Percentiles rank a stretch among this genome's conserved stretches.
These are phyloP conservation scores for Chaetoscypha palmicola DNA, from an alignment of 2,329 filamentous ascomycete genomes.

Conservation along the genomic window DNA sequence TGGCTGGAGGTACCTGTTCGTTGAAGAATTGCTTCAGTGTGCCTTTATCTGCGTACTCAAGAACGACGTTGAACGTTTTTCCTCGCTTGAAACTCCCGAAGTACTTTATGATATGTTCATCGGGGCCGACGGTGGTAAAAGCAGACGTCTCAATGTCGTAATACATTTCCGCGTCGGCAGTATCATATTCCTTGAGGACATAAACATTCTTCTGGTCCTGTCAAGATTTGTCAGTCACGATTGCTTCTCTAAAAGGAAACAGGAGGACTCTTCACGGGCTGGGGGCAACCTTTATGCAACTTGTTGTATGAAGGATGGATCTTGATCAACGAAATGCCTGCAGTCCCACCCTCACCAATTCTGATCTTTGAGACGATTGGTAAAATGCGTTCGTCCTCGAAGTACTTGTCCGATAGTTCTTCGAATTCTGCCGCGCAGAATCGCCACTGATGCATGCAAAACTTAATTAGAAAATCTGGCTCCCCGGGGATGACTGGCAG, in stretches of 20 bases:
- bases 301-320: conserved; percentile 15
- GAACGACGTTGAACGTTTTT: conserved; percentile 24
- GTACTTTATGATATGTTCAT: conserved; percentile 19
- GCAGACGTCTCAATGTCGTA: conserved; percentile 20
- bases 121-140: conserved; percentile 5
- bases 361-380: conserved; percentile 16
- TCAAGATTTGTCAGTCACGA: background rate
- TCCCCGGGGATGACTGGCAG: conserved; percentile 1
- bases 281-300: background rate
- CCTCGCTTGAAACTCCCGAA: conserved; percentile 17
- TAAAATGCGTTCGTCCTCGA: conserved; percentile 17
- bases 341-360: conserved; percentile 13
- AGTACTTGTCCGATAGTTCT: conserved; percentile 3
- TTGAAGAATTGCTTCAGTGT: conserved; percentile 27
- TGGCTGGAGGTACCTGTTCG: conserved; percentile 9
- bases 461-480: background rate
- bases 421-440: conserved; percentile 18
- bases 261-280: background rate
- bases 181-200: conserved; percentile 22
- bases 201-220: conserved; percentile 10
- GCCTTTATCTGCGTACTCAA: conserved; percentile 30
- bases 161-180: conserved; percentile 12
- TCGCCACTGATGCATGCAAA: conserved; percentile 19
- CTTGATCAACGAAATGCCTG: background rate
- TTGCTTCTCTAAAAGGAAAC: background rate